Conservation (phyloP, 2,329 filamentous ascomycete species). For the Coleophoma eucalyptorum region DNA sequence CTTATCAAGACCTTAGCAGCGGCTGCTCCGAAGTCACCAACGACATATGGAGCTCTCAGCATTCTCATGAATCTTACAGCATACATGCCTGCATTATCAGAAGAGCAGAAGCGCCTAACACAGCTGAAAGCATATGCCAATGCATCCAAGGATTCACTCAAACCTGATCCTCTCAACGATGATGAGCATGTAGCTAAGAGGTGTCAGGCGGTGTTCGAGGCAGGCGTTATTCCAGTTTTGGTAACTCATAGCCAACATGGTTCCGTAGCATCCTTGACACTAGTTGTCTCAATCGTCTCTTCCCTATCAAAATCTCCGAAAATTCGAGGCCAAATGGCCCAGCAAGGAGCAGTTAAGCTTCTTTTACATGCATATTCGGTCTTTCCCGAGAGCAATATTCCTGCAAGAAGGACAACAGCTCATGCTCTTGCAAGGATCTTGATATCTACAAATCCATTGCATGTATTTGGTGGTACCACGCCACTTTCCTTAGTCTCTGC, state of each 20-base stretch:
- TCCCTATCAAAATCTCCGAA: constrained; percentile 72
- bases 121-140: constrained; percentile 95
- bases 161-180: constrained; percentile 66
- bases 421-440: constrained; percentile 82
- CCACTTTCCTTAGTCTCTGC: constrained; percentile 72
- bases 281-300: constrained; percentile 74
- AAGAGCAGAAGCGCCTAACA: constrained; percentile 88
- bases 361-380: constrained; percentile 67
- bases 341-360: constrained; percentile 89
- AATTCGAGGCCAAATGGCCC: constrained; percentile 75
- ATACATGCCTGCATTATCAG: constrained; percentile 73
- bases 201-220: constrained; percentile 75
- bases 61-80: constrained; percentile 81
- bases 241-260: constrained; percentile 71
- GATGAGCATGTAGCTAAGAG: constrained; percentile 72
- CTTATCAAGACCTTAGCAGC: constrained; percentile 62
- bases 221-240: constrained; percentile 72
- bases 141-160: constrained; percentile 63
- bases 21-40: constrained; percentile 59
- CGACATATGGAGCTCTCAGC: constrained; percentile 82
- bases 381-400: constrained; percentile 49
- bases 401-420: constrained; percentile 56
- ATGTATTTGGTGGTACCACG: constrained; percentile 78
- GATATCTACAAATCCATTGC: constrained; percentile 79
- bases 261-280: constrained; percentile 65